Percentiles rank a stretch among this genome's conserved stretches.
Evolutionary conservation across 2,329 filamentous ascomycete species (phyloP).

Genomic region (Venturiaceae sp.): DNA sequence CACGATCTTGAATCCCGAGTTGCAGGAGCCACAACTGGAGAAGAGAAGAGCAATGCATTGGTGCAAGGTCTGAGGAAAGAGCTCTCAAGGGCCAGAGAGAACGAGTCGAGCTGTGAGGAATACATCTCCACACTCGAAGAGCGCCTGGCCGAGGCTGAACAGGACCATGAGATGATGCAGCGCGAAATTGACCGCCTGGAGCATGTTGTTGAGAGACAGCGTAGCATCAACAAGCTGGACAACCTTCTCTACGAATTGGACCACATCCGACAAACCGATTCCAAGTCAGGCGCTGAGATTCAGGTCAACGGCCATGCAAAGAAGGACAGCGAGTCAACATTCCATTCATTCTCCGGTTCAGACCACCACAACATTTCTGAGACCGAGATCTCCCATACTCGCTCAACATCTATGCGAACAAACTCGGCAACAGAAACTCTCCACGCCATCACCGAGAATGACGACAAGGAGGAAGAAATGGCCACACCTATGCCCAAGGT

Average conservation of each 20-base stretch:
- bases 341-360: conserved; percentile 1
- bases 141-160: conserved; percentile 87
- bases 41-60: conserved; percentile 83
- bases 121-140: conserved; percentile 97
- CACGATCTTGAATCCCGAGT: conserved; percentile 86
- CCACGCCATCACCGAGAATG: conserved; percentile 1
- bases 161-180: conserved; percentile 94
- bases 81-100: conserved; percentile 77
- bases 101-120: conserved; percentile 82
- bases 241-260: conserved; percentile 87
- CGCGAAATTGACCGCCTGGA: conserved; percentile 90
- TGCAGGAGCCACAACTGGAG: conserved; percentile 80
- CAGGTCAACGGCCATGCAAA: conserved; percentile 25
- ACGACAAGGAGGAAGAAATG: conserved; percentile 5
- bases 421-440: conserved; percentile 4
- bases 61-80: conserved; percentile 86
- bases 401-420: not conserved
- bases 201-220: conserved; percentile 88
- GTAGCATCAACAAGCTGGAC: conserved; percentile 89
- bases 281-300: conserved; percentile 17
- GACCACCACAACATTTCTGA: not conserved
- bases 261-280: conserved; percentile 34
- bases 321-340: conserved; percentile 18
- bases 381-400: not conserved
- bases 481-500: conserved; percentile 8